These are phyloP conservation scores for Entomortierella parvispora DNA, from an alignment of 192 early-diverging fungal genomes.

Conservation along the genomic window DNA sequence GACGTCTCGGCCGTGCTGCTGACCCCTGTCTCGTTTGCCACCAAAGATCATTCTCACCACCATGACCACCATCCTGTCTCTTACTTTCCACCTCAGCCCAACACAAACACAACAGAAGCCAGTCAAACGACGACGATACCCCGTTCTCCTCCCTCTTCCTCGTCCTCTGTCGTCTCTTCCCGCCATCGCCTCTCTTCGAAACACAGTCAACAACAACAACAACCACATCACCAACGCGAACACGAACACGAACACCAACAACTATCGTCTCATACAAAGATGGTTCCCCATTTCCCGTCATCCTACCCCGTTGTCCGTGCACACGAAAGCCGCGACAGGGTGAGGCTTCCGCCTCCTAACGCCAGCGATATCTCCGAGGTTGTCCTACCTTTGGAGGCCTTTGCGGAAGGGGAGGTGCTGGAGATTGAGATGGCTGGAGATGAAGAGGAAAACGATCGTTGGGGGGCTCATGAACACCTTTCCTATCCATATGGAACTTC, in stretches of 20 bases:
- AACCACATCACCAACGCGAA: not conserved
- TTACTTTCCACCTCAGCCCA: not conserved
- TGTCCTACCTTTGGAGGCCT: conserved; percentile 11
- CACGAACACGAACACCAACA: no score
- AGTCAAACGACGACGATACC: not conserved
- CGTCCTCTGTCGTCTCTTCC: conserved; percentile 6
- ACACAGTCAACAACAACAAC: not conserved
- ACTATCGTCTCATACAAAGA: no score
- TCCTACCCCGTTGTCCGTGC: conserved; percentile 9
- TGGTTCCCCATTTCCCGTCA: conserved; percentile 2
- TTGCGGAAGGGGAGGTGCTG: conserved; percentile 39
- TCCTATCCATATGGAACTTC: conserved; percentile 6
- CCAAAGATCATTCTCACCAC: conserved; percentile 4
- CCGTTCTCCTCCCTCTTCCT: conserved; percentile 7
- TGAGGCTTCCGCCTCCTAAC: conserved; percentile 15
- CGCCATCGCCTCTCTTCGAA: conserved; percentile 9
- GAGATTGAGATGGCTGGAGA: conserved; percentile 9
- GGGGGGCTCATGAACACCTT: not conserved
- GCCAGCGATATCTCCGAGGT: conserved; percentile 39
- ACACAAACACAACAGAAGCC: not conserved
- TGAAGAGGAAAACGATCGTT: not conserved
- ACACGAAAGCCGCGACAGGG: conserved; percentile 7
- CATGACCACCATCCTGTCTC: not conserved
- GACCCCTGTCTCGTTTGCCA: no score
- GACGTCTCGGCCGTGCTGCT: no score